Conservation (phyloP, 768 basidiomycete genomes). For the Suillus tomentosus region DNA sequence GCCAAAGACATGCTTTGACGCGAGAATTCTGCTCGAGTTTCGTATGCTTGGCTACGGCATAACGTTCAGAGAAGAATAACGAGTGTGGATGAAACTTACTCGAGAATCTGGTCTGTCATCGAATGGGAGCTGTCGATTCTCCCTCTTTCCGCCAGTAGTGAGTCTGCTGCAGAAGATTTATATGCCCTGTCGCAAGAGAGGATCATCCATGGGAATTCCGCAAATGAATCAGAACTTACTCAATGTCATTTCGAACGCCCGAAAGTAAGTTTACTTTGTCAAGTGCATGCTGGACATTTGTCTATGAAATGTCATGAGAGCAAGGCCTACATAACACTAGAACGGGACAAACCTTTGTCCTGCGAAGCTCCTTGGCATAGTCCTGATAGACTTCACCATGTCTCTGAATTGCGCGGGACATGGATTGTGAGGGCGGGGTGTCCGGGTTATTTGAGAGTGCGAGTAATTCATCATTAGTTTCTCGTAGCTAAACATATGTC, state of each 20-base stretch:
- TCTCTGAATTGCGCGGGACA: slow-evolving; percentile 86
- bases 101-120: slow-evolving; percentile 91
- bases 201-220: neutral
- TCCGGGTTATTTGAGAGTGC: slow-evolving; percentile 67
- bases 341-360: slow-evolving; percentile 70
- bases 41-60: slow-evolving; percentile 85
- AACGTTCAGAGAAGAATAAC: slow-evolving; percentile 6
- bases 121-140: slow-evolving; percentile 90
- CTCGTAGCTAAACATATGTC: slow-evolving; percentile 61
- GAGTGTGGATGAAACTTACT: slow-evolving; percentile 50
- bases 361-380: slow-evolving; percentile 77
- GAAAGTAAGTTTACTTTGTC: slow-evolving; percentile 86
- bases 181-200: slow-evolving; percentile 62
- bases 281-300: slow-evolving; percentile 78
- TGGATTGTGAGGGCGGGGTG: slow-evolving; percentile 73
- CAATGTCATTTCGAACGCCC: slow-evolving; percentile 94
- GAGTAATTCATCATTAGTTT: slow-evolving; percentile 82
- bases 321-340: neutral
- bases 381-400: slow-evolving; percentile 91
- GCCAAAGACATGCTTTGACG: slow-evolving; percentile 76
- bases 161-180: slow-evolving; percentile 86
- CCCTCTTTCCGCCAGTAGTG: slow-evolving; percentile 83
- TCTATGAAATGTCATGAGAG: slow-evolving; percentile 40
- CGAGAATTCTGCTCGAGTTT: slow-evolving; percentile 90
- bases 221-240: slow-evolving; percentile 50